phyloP scores from a whole-genome alignment of 1,284 basidiomycete species.

The Termitomyces sp. region DNA sequence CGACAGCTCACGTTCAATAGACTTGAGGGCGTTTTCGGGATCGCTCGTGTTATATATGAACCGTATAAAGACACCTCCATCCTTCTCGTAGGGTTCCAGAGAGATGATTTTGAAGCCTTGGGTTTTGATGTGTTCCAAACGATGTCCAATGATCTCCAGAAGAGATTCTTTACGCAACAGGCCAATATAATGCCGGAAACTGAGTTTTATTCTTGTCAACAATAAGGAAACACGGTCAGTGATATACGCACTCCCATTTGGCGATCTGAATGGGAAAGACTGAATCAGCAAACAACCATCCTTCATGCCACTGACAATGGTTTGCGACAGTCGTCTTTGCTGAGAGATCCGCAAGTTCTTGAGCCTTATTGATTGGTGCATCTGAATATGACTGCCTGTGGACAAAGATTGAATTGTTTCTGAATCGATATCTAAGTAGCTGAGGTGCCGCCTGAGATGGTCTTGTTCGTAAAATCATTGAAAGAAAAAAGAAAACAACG shows the following conservation, averaged over 20 bases:
- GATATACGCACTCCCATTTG: conserved; percentile 35
- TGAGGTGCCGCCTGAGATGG: background rate
- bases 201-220: conserved; percentile 1
- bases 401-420: background rate
- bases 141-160: conserved; percentile 39
- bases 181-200: conserved; percentile 60
- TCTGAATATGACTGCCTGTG: background rate
- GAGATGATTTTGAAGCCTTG: conserved; percentile 54
- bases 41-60: conserved; percentile 58
- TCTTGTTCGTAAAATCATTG: background rate
- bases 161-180: conserved; percentile 51
- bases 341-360: background rate
- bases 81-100: conserved; percentile 64
- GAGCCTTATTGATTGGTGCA: background rate
- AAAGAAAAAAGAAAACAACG: background rate
- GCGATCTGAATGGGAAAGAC: conserved; percentile 38
- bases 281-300: conserved; percentile 37
- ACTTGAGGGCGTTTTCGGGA: conserved; percentile 35
- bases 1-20: conserved; percentile 45
- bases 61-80: conserved; percentile 83
- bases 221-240: background rate
- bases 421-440: background rate
- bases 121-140: conserved; percentile 46
- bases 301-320: conserved; percentile 18
- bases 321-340: background rate